These are phyloP conservation scores for Liriodendron chinense DNA, from an alignment of 164 flowering plant species.

Conservation along the genomic window DNA sequence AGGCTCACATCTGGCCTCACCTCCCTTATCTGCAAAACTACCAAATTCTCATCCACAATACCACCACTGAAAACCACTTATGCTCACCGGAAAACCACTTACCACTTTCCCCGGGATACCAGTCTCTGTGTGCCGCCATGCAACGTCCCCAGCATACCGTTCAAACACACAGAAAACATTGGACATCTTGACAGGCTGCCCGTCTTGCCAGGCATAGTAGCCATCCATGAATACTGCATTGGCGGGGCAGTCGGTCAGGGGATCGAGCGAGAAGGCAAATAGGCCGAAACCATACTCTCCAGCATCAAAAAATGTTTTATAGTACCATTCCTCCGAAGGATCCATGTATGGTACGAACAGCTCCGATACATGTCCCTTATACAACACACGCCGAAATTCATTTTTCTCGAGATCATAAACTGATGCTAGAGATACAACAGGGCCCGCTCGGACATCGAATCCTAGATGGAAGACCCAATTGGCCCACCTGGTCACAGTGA, in stretches of 20 bases:
- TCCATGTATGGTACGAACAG: conserved; percentile 60
- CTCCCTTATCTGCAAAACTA: conserved; percentile 34
- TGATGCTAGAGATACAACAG: conserved; percentile 45
- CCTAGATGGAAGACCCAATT: conserved; percentile 51
- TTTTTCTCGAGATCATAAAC: conserved; percentile 38
- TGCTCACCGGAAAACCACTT: conserved; percentile 4
- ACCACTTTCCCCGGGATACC: conserved; percentile 40
- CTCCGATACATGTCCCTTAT: conserved; percentile 49
- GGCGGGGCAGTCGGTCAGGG: conserved; percentile 38
- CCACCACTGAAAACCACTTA: not conserved
- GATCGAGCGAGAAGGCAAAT: conserved; percentile 36
- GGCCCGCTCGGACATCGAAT: conserved; percentile 46
- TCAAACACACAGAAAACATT: conserved; percentile 50
- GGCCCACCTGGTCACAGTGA: conserved; percentile 37
- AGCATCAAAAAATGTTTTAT: conserved; percentile 38
- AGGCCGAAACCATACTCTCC: conserved; percentile 58
- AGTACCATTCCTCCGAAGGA: conserved; percentile 46
- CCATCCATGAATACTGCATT: conserved; percentile 43
- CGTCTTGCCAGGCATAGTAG: conserved; percentile 27
- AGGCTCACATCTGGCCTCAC: conserved; percentile 39
- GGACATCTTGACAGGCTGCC: conserved; percentile 22
- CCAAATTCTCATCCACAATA: not conserved
- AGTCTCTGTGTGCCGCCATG: conserved; percentile 56
- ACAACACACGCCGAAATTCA: conserved; percentile 30
- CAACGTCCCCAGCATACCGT: conserved; percentile 38